Evolutionary conservation across 495 filamentous ascomycete genomes (phyloP), one percentile per base, ranked within the genome.

Genomic region (Penicillium canariense): DNA sequence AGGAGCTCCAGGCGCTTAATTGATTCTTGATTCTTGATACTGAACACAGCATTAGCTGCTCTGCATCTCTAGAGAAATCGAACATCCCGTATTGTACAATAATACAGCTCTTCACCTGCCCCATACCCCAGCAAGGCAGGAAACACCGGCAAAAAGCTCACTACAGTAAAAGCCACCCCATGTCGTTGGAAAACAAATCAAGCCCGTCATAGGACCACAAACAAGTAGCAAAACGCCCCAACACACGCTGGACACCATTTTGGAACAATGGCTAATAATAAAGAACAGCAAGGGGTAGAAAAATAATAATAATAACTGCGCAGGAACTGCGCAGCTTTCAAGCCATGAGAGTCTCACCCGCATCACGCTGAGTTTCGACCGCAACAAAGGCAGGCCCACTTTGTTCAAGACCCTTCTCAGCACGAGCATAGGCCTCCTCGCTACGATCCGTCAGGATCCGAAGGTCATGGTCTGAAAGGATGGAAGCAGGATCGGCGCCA

Each of bases 371-470:
- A 6, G 72, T 74, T 46, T 76, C 75, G 20, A 77, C 75, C 31
- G 72, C 68, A 56, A 70, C 58, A 44, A 76, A 77, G 1, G 73
- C 67, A 28, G 50, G 55, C 0, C 73, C 71, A 40, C 81, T 63
- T 44, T 70, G 68, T 59, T 76, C 69, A 55, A 86, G 77, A 15
- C 82, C 91, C 71, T 77, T 87, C 69, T 91, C 90, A 20, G 90
- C 93, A 56, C 83, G 79, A 27, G 72, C 77, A 75, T 94, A 98
- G 0, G 94, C 94, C 61, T 90, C 89, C 48, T 88, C 86, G 58
- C 87, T 93, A 30, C 93, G 77, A 73, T 96, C 93, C 51, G 87
- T 88, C 57, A 97, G 64, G 4, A 90, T 82, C 18, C 84, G 78
- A 34, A 98, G 67, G 70, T 98, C 94, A 28, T 78, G 72, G 43